Base-by-base conservation (phyloP, 192 early-diverging fungal species). In the Ambispora gerdemannii region DNA sequence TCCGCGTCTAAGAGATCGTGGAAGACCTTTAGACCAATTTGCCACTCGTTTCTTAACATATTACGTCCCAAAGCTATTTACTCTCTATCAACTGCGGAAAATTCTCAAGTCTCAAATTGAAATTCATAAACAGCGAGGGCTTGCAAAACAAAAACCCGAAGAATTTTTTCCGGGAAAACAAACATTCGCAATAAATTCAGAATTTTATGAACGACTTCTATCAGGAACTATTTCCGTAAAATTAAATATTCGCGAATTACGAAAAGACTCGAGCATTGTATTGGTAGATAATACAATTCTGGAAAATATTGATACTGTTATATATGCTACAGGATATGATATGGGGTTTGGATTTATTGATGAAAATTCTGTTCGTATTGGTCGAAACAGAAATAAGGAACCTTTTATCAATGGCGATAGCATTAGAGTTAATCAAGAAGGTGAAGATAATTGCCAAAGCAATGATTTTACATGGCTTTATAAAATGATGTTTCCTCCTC, bases 291-390 rank as follows among this genome's bases (percentile, higher is more conserved):
- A 81, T 25, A 83, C 80, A 2, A 70, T 70, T 27, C 24, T 78
- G 25, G 80, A 83, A 6, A 47, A 79, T 27, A 76, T 89, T 15
- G 89, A 90, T 74, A 53, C 61, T 20, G 74, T 90, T 3, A 75
- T 89, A 25, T 87, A 80, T 51, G 86, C 85, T 63, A 90, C 89
- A 0, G 89, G 89, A 2, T 89, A 86, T 74, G 52, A 78, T 2
- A 83, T 80, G 67, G 76, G 79, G 11, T 75, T 78, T 59, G 80
- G 80, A 0, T 85, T 82, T 59, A 60, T 90, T 49, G 77, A 82
- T 38, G 62, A 76, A 8, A 67, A 72, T 25, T 72, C 77, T n/a
- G 56, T 87, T 1, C 72, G 74, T 6, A 78, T 79, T 17, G 75
- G 77, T 30, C n/a, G n/a, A n/a, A n/a, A n/a, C n/a, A n/a, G n/a